These are phyloP conservation scores for Cyamopsis tetragonoloba DNA, from an alignment of 306 rosid genomes.

Conservation along the genomic window DNA sequence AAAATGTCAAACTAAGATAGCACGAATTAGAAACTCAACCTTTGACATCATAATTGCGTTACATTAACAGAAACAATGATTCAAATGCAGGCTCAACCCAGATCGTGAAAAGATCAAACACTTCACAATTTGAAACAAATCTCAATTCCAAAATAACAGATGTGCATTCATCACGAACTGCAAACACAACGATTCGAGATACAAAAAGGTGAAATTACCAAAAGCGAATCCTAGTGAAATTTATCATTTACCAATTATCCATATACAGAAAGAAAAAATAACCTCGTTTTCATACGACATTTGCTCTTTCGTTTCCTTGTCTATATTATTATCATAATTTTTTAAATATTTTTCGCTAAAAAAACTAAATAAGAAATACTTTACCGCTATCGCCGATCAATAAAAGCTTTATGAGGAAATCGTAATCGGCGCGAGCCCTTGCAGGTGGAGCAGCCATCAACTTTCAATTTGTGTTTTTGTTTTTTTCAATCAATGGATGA, in stretches of 20 bases:
- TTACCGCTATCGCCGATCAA: conserved; percentile 94
- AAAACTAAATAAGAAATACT: neutral
- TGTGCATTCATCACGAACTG: neutral
- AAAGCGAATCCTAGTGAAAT: neutral
- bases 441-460: conserved; percentile 98
- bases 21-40: conserved; percentile 3
- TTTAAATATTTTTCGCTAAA: neutral
- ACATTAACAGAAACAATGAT: conserved; percentile 1
- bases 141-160: neutral
- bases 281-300: neutral
- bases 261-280: neutral
- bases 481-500: neutral
- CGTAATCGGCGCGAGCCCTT: conserved; percentile 99
- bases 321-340: neutral
- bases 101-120: conserved; percentile 22
- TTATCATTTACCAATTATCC: neutral
- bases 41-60: neutral
- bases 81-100: neutral
- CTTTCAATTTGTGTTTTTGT: neutral
- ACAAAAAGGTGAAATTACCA: neutral
- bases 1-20: conserved; percentile 3
- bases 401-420: conserved; percentile 89
- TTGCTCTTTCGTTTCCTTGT: neutral
- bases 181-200: conserved; percentile 7
- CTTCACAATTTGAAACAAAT: neutral